Base-by-base conservation (phyloP, 306 rosid species). In the Quercus alba region DNA sequence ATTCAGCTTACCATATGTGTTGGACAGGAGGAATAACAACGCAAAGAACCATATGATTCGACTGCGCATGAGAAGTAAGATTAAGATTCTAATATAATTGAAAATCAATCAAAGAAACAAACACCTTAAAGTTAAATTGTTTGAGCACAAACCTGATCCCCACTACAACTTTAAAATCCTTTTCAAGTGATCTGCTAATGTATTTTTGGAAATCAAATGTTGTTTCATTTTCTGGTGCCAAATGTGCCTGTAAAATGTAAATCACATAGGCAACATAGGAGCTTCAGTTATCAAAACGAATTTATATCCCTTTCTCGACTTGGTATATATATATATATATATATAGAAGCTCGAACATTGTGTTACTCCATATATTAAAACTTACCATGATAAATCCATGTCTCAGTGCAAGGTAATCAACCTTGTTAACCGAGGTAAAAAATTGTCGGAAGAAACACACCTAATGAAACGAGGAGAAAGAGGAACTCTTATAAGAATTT, bases 391-490 rank as follows among this genome's bases (percentile, higher is more conserved):
- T 85, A 79, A 94, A 94, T 80, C 99, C 99, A 86, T 91, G 97
- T 20, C 99, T 88, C 25, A 94, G 72, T 21, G 94, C 78, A 77
- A 86, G 46, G 87, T 94, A 94, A 78, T 94, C 99, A 83, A 81
- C 90, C 85, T 83, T 93, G 9, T 84, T 80, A 52, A 91, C 87
- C 14, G 97, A 91, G 72, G 84, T 85, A 66, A 67, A 56, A 80
- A 94, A 93, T 79, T 94, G 99, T 78, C 99, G 85, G 86, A 93
- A 91, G 89, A 94, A 94, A 78, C 97, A 86, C 73, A 85, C 91
- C 99, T 94, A 86, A 44, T 59, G 56, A 5, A 18, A 79, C 26
- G 35, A 76, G 19, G 56, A 70, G 18, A 64, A 9, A 17, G 62
- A 70, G 46, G 2, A 56, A 19, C 41, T 69, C 10, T 19, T 2